phyloP scores from a whole-genome alignment of 2,329 filamentous ascomycete species.

The Cordyceps cateniannulata region DNA sequence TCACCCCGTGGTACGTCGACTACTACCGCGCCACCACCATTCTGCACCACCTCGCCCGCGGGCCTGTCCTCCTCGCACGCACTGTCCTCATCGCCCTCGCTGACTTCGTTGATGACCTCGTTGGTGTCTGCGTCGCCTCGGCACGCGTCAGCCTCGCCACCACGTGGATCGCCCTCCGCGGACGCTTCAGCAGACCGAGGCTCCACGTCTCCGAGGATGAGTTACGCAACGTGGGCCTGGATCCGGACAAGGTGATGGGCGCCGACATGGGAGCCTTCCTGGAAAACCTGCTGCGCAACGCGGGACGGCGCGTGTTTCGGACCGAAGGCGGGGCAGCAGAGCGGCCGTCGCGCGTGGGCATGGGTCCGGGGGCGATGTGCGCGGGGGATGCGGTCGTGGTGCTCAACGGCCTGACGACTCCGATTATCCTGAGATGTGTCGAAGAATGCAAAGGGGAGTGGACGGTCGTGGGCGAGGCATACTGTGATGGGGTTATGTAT shows the following conservation, averaged over 20 bases:
- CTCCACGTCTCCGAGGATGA: background rate
- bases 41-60: conserved; percentile 15
- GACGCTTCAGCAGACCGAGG: background rate
- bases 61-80: conserved; percentile 14
- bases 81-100: conserved; percentile 10
- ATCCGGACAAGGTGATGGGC: background rate
- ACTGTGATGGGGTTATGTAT: conserved; percentile 29
- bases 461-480: conserved; percentile 25
- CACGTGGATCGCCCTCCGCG: background rate
- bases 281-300: conserved; percentile 17
- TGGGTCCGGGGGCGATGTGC: conserved; percentile 20
- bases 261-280: conserved; percentile 14
- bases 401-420: conserved; percentile 23
- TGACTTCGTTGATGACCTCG: conserved; percentile 15
- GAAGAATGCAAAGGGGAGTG: conserved; percentile 13
- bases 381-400: conserved; percentile 23
- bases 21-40: conserved; percentile 15
- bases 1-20: conserved; percentile 21
- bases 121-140: conserved; percentile 14
- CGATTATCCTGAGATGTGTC: conserved; percentile 20
- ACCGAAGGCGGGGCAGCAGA: conserved; percentile 20
- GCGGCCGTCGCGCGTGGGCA: conserved; percentile 21
- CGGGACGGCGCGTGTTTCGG: conserved; percentile 20
- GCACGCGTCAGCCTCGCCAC: background rate
- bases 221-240: background rate